Conservation (phyloP, 2,329 filamentous ascomycete genomes). For the Simplicillium aogashimaense region DNA sequence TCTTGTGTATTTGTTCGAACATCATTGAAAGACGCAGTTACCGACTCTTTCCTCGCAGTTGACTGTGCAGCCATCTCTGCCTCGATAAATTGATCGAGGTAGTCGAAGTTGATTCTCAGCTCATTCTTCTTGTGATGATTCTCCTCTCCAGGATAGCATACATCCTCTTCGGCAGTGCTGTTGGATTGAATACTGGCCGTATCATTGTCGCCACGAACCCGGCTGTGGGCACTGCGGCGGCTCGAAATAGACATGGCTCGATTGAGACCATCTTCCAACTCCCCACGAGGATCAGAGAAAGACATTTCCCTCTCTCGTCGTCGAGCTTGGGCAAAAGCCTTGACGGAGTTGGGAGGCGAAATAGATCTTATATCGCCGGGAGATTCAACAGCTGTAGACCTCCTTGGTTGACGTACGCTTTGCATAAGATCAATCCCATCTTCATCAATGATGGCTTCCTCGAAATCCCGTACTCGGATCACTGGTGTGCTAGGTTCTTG, state of each 20-base stretch:
- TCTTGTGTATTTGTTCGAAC: constrained; percentile 17
- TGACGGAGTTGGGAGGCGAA: constrained; percentile 93
- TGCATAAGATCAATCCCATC: constrained; percentile 52
- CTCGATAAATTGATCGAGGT: constrained; percentile 82
- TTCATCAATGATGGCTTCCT: constrained; percentile 68
- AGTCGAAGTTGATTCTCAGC: constrained; percentile 84
- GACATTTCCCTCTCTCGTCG: constrained; percentile 69
- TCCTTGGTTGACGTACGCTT: constrained; percentile 27
- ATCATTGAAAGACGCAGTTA: constrained; percentile 21
- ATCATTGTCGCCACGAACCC: constrained; percentile 51
- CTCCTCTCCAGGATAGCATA: constrained; percentile 76
- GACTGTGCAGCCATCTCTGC: constrained; percentile 40
- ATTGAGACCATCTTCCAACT: constrained; percentile 43
- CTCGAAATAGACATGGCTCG: constrained; percentile 64
- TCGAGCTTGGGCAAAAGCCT: constrained; percentile 87
- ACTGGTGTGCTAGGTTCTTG: constrained; percentile 23
- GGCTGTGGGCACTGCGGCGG: constrained; percentile 47
- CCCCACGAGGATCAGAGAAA: constrained; percentile 35
- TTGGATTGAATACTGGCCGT: constrained; percentile 50
- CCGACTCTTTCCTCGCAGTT: constrained; percentile 38
- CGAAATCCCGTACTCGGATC: constrained; percentile 66
- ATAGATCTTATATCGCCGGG: constrained; percentile 53
- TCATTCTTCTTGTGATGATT: constrained; percentile 54
- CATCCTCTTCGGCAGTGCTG: constrained; percentile 73
- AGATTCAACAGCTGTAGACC: constrained; percentile 48